Base-by-base conservation (phyloP, 768 basidiomycete genomes). In the Suillus spraguei region DNA sequence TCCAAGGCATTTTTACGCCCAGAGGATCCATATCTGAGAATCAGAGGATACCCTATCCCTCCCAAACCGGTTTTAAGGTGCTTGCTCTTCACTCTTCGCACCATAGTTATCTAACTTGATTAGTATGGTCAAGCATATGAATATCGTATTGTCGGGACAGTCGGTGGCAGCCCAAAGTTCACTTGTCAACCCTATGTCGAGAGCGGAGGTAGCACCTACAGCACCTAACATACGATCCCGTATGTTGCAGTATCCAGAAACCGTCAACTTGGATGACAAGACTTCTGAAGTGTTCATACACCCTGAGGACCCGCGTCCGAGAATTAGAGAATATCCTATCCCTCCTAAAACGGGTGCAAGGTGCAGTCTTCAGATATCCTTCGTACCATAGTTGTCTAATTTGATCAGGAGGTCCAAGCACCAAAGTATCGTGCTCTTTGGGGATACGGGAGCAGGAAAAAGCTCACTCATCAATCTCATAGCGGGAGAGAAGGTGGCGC, bases 121-220 rank as follows among this genome's bases (percentile, higher is more conserved):
- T 5, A 52, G n/a, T 24, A 36, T 35, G 13, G 24, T 28, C 50
- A 17, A 20, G 38, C 39, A 11, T 50, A 39, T 24, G 44, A 61
- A 80, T 49, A 55, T 80, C 52, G 68, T 82, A 22, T 59, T 80
- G 22, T 82, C 80, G 53, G 79, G 77, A 0, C 77, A 81, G 59
- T 71, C 77, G 0, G 81, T 81, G 20, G 63, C 72, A 20, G 73
- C 75, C 6, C 76, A 76, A 47, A 75, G 73, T 33, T 76, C 75
- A 10, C 65, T 74, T 32, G 65, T 76, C 53, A 82, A 82, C 59
- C 74, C 82, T 68, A 64, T 81, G 50, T 66, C 70, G 7, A 72
- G 66, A 64, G 78, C 62, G 67, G 76, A 60, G 35, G 60, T 73
- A 39, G 70, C 73, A n/a, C 54, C 61, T 0, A 55, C 67, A 17